These are phyloP conservation scores for Metarhizium robertsii DNA, from an alignment of 2,329 filamentous ascomycete species.

Conservation along the genomic window DNA sequence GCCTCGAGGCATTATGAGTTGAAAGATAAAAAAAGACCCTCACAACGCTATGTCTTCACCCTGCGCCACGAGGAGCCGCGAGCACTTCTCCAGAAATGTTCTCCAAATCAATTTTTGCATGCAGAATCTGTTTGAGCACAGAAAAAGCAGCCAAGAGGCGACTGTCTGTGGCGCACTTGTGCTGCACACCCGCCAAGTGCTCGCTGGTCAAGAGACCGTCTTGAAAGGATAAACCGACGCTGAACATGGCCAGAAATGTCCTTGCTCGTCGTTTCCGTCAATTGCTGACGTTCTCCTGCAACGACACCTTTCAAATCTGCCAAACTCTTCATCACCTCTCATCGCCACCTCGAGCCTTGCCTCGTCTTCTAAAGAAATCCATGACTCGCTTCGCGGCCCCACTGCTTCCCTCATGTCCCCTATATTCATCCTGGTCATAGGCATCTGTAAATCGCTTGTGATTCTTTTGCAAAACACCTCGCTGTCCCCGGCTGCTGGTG, in stretches of 20 bases:
- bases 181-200: no score
- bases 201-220: no score
- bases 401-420: slow-evolving; percentile 69
- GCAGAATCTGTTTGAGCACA: background rate
- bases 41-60: slow-evolving; percentile 2
- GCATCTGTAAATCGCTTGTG: slow-evolving; percentile 83
- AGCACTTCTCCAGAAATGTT: background rate
- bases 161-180: no score
- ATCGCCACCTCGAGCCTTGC: slow-evolving; percentile 60
- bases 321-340: slow-evolving; percentile 25
- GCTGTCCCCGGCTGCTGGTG: slow-evolving; percentile 28
- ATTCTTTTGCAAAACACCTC: slow-evolving; percentile 67
- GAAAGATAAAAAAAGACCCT: background rate
- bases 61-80: background rate
- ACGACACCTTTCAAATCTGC: background rate
- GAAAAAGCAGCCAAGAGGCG: no score
- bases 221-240: no score
- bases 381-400: slow-evolving; percentile 88
- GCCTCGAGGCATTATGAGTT: background rate
- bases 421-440: slow-evolving; percentile 64
- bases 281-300: background rate
- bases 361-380: slow-evolving; percentile 92
- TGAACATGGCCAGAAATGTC: background rate
- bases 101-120: background rate
- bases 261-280: background rate